Conservation (phyloP, 352 stramenopile species). For the Phytophthora rubi region DNA sequence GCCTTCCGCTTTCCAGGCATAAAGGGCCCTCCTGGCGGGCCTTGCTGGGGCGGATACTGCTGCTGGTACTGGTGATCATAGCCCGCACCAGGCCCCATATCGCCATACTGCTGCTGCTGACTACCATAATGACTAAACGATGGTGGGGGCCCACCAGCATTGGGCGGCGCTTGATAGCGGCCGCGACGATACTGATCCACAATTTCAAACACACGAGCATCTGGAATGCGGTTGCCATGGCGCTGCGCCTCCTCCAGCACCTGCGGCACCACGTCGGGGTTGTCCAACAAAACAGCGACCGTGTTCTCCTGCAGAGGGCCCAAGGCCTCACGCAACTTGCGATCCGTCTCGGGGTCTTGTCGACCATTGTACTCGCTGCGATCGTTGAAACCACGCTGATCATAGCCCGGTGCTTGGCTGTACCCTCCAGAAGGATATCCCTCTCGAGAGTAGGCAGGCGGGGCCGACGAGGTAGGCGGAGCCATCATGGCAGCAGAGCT, state of each 20-base stretch:
- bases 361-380: slow-evolving; percentile 37
- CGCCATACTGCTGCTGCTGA: slow-evolving; percentile 44
- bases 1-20: slow-evolving; percentile 55
- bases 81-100: slow-evolving; percentile 36
- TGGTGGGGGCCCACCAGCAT: slow-evolving; percentile 35
- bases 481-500: slow-evolving; percentile 32
- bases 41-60: slow-evolving; percentile 43
- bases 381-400: slow-evolving; percentile 33
- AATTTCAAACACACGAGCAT: slow-evolving; percentile 82
- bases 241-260: slow-evolving; percentile 85
- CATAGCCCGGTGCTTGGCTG: slow-evolving; percentile 26
- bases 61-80: slow-evolving; percentile 39
- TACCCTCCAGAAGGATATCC: slow-evolving; percentile 34
- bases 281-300: slow-evolving; percentile 74
- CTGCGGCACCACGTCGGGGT: slow-evolving; percentile 76
- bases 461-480: slow-evolving; percentile 18
- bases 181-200: slow-evolving; percentile 67
- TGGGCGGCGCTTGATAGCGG: slow-evolving; percentile 37
- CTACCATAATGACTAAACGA: slow-evolving; percentile 55
- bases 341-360: slow-evolving; percentile 61
- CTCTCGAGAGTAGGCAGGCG: slow-evolving; percentile 26
- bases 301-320: slow-evolving; percentile 76
- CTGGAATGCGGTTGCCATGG: slow-evolving; percentile 76
- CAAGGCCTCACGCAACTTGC: slow-evolving; percentile 66
- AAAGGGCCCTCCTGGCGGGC: slow-evolving; percentile 29